These are phyloP conservation scores for Vaccinium corymbosum DNA, from an alignment of 148 eudicot genomes.

Conservation along the genomic window DNA sequence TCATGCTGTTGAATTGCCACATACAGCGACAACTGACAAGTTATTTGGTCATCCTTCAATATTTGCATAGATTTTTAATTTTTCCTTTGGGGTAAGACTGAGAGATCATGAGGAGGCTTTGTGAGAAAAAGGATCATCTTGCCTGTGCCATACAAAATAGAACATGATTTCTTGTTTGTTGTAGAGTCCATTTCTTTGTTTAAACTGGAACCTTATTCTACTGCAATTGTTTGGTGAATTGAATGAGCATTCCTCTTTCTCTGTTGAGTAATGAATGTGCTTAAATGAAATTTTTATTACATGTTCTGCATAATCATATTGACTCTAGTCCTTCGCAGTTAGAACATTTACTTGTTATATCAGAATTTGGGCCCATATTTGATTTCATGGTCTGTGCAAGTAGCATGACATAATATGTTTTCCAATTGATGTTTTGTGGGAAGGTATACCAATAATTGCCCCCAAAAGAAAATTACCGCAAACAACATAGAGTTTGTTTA, in stretches of 20 bases:
- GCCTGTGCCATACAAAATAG: not conserved
- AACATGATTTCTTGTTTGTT: not conserved
- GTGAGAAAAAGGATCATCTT: not conserved
- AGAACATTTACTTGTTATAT: not conserved
- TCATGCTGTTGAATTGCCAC: not conserved
- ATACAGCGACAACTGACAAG: not conserved
- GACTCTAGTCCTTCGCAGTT: not conserved
- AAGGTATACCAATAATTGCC: not conserved
- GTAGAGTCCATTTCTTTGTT: not conserved
- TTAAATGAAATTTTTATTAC: not conserved
- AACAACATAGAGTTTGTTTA: not conserved
- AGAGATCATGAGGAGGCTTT: not conserved
- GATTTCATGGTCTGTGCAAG: not conserved
- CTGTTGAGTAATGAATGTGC: not conserved
- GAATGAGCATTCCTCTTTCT: not conserved
- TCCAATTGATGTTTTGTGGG: not conserved
- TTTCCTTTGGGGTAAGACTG: not conserved
- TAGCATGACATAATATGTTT: not conserved
- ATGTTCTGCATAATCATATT: not conserved
- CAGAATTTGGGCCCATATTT: not conserved
- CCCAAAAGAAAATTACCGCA: not conserved
- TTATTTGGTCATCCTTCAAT: not conserved
- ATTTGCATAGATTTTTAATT: no score
- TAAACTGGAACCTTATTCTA: not conserved
- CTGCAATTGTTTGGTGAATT: not conserved